phyloP scores from a whole-genome alignment of 228 moss, liverwort and hornwort genomes.

The Sphagnum magellanicum region DNA sequence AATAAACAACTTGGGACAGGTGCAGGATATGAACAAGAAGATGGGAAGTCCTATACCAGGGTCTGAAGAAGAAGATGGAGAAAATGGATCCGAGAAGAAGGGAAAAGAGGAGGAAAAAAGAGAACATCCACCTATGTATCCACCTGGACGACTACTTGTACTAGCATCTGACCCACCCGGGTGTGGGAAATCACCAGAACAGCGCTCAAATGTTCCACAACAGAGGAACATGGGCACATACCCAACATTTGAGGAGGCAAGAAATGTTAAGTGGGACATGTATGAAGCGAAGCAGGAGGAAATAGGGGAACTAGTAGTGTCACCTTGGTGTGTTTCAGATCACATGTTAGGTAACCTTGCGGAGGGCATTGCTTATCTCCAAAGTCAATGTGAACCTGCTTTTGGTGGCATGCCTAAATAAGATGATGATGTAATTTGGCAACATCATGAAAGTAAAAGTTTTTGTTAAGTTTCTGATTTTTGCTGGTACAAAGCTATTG shows the following conservation, averaged over 20 bases:
- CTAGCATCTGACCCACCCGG: conserved; percentile 75
- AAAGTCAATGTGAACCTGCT: conserved; percentile 54
- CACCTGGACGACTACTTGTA: conserved; percentile 57
- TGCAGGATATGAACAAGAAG: conserved; percentile 15
- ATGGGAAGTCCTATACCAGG: conserved; percentile 17
- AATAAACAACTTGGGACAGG: conserved; percentile 5
- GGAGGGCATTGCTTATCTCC: conserved; percentile 74
- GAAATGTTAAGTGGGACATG: conserved; percentile 67
- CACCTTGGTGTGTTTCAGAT: conserved; percentile 94
- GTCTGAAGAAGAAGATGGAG: conserved; percentile 9
- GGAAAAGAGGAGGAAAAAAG: conserved; percentile 11
- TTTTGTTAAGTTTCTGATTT: too few relatives aligned
- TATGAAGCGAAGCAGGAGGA: conserved; percentile 78
- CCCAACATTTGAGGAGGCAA: conserved; percentile 77
- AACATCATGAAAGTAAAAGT: too few relatives aligned
- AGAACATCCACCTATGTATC: conserved; percentile 39
- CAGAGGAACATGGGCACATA: conserved; percentile 72
- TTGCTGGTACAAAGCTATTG: too few relatives aligned
- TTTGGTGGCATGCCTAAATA: background rate
- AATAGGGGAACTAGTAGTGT: conserved; percentile 66
- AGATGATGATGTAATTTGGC: too few relatives aligned
- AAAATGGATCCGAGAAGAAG: conserved; percentile 4
- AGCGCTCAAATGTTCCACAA: conserved; percentile 50
- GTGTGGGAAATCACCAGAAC: conserved; percentile 74
- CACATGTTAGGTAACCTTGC: conserved; percentile 87